Conservation (phyloP, 257 asterid genomes). For the Nicotiana otophora region DNA sequence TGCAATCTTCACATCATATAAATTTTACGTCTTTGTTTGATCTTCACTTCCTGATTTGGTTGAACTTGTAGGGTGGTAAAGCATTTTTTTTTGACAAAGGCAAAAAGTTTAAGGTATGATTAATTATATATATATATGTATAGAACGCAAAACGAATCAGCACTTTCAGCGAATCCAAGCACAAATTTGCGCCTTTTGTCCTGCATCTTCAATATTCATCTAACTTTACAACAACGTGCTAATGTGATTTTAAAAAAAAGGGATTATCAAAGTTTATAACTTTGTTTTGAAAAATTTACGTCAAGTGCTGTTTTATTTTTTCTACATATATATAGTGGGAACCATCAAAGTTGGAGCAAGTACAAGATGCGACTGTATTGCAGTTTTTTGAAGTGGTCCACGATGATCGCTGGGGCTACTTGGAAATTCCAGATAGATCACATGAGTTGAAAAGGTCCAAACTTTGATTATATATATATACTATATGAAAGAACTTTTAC, state of each 20-base stretch:
- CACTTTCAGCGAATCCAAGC: too few species aligned
- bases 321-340: constrained; percentile 8
- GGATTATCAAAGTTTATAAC: too few species aligned
- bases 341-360: constrained; percentile 15
- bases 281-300: too few species aligned
- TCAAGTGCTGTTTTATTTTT: too few species aligned
- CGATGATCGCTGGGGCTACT: neutral
- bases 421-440: neutral
- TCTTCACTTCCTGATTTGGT: neutral
- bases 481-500: neutral
- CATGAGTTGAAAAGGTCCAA: neutral
- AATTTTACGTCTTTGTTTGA: neutral
- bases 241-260: too few species aligned
- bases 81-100: constrained; percentile 9
- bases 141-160: too few species aligned
- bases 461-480: neutral
- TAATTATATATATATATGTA: neutral
- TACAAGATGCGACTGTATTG: neutral
- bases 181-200: too few species aligned
- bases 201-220: too few species aligned
- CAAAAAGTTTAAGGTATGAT: constrained; percentile 11
- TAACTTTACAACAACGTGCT: too few species aligned
- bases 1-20: too few species aligned
- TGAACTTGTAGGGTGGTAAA: constrained; percentile 16
- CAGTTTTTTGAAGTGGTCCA: neutral